Percentiles rank a stretch among this genome's conserved stretches.
phyloP scores from a whole-genome alignment of 2,329 filamentous ascomycete species.

The Aspergillus clavatus region DNA sequence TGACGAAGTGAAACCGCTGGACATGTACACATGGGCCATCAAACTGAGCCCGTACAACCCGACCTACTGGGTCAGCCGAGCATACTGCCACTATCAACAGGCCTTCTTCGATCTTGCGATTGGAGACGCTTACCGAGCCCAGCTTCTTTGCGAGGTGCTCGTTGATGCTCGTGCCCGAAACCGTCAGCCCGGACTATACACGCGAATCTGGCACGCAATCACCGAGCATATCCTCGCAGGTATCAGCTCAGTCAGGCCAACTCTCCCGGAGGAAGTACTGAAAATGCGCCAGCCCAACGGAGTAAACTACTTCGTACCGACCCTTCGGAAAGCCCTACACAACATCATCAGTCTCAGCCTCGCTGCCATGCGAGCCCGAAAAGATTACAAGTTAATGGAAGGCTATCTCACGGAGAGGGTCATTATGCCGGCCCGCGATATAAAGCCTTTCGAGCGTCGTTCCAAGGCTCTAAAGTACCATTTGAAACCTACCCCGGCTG shows the following conservation, averaged over 20 bases:
- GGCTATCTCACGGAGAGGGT: slow-evolving; percentile 14
- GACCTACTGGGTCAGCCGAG: slow-evolving; percentile 34
- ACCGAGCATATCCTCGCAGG: slow-evolving; percentile 28
- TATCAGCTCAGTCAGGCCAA: background rate
- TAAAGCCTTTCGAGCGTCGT: slow-evolving; percentile 18
- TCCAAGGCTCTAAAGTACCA: slow-evolving; percentile 3
- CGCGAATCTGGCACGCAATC: slow-evolving; percentile 28
- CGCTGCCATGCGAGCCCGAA: slow-evolving; percentile 26
- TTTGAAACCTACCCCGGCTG: slow-evolving; percentile 1
- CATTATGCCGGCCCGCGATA: slow-evolving; percentile 19
- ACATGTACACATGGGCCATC: slow-evolving; percentile 37
- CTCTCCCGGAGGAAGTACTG: slow-evolving; percentile 11
- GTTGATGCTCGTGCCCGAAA: slow-evolving; percentile 17
- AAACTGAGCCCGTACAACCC: slow-evolving; percentile 35
- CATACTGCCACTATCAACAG: slow-evolving; percentile 32
- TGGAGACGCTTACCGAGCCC: slow-evolving; percentile 35
- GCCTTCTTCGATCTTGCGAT: slow-evolving; percentile 33
- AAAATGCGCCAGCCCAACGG: slow-evolving; percentile 22
- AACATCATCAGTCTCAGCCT: slow-evolving; percentile 31
- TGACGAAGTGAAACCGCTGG: slow-evolving; percentile 20
- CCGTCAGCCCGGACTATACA: slow-evolving; percentile 25
- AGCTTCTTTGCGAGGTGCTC: slow-evolving; percentile 30
- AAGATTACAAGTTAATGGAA: slow-evolving; percentile 24
- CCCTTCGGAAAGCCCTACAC: slow-evolving; percentile 24
- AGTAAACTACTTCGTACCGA: slow-evolving; percentile 27